Evolutionary conservation across 768 basidiomycete species (phyloP), one percentile per base, ranked within the genome.

Genomic region (Kwoniella europaea): DNA sequence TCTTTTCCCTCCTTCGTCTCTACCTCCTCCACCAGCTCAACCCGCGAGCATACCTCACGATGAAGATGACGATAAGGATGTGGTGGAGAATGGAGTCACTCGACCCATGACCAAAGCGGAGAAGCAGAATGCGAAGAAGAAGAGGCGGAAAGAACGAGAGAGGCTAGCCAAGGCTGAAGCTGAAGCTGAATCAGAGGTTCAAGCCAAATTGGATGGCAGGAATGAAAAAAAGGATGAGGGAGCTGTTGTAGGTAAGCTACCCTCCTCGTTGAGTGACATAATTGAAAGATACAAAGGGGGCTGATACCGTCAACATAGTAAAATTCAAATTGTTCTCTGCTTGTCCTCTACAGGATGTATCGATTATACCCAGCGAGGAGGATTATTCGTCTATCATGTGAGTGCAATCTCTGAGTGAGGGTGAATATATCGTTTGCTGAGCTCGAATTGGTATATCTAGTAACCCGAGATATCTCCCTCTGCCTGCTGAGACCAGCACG

Each of bases 51-150:
- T 9, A 18, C 18, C 42, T 42, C 42, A 16, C 27, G 12, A 35
- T 15, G 59, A 27, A 2, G 67, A 68, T 16, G 57, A 50, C 10
- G 67, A 68, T 16, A 22, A 53, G 15, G 50, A 44, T 4, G n/a
- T 63, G 42, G 50, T 68, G 35, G 60, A 56, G 9, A 52, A 68
- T 20, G 67, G 67, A 53, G 56, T 62, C 6, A 63, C 56, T 53
- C 61, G 68, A 50, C 35, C 68, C 12, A 69, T 73, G 72, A 73
- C 72, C 7, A 73, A 73, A 60, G 72, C 72, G 10, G 72, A 73
- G 53, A 73, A 73, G 65, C 72, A 73, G 53, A 73, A 73, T 64
- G 72, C 72, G 44, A 73, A 73, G 65, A 73, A 73, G 65, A 69
- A 70, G 41, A 41, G 72, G 18, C 24, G 72, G 27, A 73, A 73